Conservation (phyloP, 768 basidiomycete genomes). For the Pisolithus orientalis region DNA sequence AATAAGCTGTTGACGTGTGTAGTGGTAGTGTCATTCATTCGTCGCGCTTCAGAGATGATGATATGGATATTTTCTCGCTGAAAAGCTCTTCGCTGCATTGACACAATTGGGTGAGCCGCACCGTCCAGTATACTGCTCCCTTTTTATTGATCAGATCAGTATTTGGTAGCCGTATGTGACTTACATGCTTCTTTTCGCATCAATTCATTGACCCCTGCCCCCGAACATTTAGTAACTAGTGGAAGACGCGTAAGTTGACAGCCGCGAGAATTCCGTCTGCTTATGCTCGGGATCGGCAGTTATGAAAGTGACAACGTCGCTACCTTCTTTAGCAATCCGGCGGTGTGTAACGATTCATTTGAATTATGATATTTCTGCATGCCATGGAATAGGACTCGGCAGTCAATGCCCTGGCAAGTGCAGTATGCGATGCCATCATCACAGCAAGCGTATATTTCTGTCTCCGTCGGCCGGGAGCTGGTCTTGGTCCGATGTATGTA, state of each 20-base stretch:
- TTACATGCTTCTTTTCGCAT: neutral
- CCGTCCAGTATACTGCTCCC: neutral
- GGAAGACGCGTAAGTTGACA: neutral
- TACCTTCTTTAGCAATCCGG: neutral
- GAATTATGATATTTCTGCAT: neutral
- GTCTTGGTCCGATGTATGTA: neutral
- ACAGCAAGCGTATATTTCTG: constrained; percentile 13
- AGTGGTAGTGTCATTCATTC: constrained; percentile 9
- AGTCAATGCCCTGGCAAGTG: constrained; percentile 8
- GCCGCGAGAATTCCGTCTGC: neutral
- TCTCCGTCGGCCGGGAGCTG: constrained; percentile 8
- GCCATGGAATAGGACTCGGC: constrained; percentile 3
- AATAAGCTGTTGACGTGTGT: constrained; percentile 9
- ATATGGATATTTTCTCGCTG: neutral
- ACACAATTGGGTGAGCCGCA: constrained; percentile 10
- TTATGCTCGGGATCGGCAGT: neutral
- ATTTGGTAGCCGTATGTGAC: neutral
- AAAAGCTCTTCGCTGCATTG: constrained; percentile 3
- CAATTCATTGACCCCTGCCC: neutral
- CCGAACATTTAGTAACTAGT: neutral
- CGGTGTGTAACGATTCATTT: neutral
- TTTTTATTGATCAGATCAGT: neutral
- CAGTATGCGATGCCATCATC: constrained; percentile 16
- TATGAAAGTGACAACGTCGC: neutral
- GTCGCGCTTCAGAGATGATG: neutral